These are phyloP conservation scores for Colletotrichum ledebouriae DNA, from an alignment of 2,329 filamentous ascomycete genomes.

Conservation along the genomic window DNA sequence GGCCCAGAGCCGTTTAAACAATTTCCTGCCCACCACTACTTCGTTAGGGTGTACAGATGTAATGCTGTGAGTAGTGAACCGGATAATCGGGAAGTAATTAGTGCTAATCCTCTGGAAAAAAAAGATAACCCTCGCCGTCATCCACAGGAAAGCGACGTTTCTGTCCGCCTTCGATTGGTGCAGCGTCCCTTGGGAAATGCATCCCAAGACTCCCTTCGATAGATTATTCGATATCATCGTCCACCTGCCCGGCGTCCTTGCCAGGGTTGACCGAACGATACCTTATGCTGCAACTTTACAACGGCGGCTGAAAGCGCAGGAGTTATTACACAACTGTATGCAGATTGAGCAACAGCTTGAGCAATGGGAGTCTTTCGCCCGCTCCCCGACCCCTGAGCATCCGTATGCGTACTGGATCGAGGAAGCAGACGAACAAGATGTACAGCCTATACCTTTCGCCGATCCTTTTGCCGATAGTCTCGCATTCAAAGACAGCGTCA, in stretches of 20 bases:
- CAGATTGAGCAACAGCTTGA: constrained; percentile 62
- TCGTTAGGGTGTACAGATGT: constrained; percentile 67
- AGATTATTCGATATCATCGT: constrained; percentile 65
- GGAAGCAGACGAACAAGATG: constrained; percentile 48
- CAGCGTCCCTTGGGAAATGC: constrained; percentile 63
- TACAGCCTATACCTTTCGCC: constrained; percentile 58
- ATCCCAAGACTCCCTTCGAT: constrained; percentile 66
- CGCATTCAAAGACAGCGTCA: constrained; percentile 59
- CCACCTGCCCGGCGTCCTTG: constrained; percentile 61
- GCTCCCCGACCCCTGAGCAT: constrained; percentile 46
- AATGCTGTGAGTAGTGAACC: constrained; percentile 57
- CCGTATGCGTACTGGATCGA: constrained; percentile 58
- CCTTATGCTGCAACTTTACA: constrained; percentile 55
- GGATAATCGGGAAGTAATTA: background rate
- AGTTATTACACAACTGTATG: constrained; percentile 62
- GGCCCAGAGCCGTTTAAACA: constrained; percentile 62
- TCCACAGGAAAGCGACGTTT: constrained; percentile 64
- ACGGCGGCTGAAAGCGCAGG: constrained; percentile 61
- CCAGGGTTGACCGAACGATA: constrained; percentile 58
- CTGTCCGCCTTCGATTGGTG: constrained; percentile 66
- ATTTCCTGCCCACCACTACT: constrained; percentile 71
- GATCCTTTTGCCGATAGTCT: constrained; percentile 62
- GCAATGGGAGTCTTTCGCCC: constrained; percentile 59
- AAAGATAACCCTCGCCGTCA: constrained; percentile 62
- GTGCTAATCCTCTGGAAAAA: background rate